These are phyloP conservation scores for Guadua angustifolia DNA, from an alignment of 176 grass and related monocot species.

Conservation along the genomic window DNA sequence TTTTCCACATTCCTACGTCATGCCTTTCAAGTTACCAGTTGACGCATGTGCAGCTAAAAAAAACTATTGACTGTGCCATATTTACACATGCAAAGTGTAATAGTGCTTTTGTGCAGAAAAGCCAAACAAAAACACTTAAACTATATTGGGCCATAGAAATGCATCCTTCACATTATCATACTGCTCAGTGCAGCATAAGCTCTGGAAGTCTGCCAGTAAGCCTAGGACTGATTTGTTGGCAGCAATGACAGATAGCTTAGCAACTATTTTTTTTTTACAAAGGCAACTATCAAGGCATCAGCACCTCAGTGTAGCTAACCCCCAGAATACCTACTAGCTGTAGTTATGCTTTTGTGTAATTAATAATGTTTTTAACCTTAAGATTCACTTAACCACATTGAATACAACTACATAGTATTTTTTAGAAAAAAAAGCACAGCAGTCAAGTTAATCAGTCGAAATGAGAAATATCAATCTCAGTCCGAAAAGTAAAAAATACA, in stretches of 20 bases:
- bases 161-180: neutral
- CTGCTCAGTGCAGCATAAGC: neutral
- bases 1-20: no score
- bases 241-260: neutral
- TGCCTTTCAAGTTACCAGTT: no score
- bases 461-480: neutral
- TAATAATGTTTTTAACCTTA: neutral
- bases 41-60: no score
- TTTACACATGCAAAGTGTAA: neutral
- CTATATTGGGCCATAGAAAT: neutral
- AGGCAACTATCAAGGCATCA: neutral
- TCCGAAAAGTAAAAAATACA: conserved; percentile 5
- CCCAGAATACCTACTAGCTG: no score
- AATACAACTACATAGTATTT: neutral
- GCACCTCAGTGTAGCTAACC: no score
- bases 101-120: neutral
- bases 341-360: neutral
- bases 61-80: neutral
- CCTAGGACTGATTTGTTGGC: neutral
- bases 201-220: neutral
- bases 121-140: neutral
- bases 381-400: neutral
- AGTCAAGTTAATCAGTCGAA: neutral
- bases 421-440: neutral
- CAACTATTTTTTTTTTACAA: neutral